Base-by-base conservation (phyloP, 257 asterid genomes). In the Verbascum thapsus region DNA sequence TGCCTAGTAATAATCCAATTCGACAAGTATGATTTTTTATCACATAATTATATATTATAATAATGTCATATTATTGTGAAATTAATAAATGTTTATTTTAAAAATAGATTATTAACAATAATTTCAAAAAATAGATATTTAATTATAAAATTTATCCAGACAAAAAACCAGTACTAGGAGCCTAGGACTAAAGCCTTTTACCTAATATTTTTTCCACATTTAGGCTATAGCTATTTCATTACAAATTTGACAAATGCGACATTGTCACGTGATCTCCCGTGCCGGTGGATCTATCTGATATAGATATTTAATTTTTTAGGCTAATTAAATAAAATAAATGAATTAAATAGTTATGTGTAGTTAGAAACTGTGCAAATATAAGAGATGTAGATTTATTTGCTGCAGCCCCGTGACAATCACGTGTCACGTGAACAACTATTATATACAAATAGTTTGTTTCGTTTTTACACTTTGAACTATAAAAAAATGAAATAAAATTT, bases 201-300 rank as follows among this genome's bases (percentile, higher is more conserved):
- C 3, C 1, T 13, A n/a, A n/a, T n/a, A 42, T n/a, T 42, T 11
- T 11, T 7, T 39, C 9, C 10, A n/a, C 44, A 39, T 10, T 0
- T n/a, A 1, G 4, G 3, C n/a, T n/a, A n/a, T n/a, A n/a, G n/a
- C n/a, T 5, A 13, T 45, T 0, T 8, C 17, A 3, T n/a, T 13
- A 19, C 19, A 5, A 4, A n/a, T 70, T 61, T 54, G 70, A 55
- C 61, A 63, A 63, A 47, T 10, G 39, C 53, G 34, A 47, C 70
- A 56, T 12, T 55, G 70, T 48, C 75, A 55, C 65, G 75, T 70
- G 75, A 70, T 23, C 45, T 20, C 17, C 20, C 12, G 47, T 54
- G 55, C 43, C 58, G 12, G 54, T 32, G 63, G 34, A 6, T 12
- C 40, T 34, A 11, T 18, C 9, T 1, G 30, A 1, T 22, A n/a